Percentiles rank a stretch among this genome's conserved stretches.
Conservation (phyloP, 345 rosid genomes). For the Hypericum perforatum region DNA sequence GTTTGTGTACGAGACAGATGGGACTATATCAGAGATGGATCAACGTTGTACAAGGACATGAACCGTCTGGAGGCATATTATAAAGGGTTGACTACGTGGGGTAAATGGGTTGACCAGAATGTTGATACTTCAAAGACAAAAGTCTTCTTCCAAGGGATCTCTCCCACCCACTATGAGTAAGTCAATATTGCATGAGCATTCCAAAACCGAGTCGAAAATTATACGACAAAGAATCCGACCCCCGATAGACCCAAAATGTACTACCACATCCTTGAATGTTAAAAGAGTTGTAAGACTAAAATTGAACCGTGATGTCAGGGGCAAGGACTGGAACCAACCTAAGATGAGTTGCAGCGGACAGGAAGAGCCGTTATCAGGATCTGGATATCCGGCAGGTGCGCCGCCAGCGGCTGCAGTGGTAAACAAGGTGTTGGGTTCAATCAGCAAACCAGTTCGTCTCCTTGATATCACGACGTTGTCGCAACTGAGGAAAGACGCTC, state of each 20-base stretch:
- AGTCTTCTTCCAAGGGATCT: constrained; percentile 91
- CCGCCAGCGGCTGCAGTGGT: constrained; percentile 56
- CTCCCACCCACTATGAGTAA: constrained; percentile 87
- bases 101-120: constrained; percentile 66
- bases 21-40: constrained; percentile 67
- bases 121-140: constrained; percentile 50
- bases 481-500: constrained; percentile 85
- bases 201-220: too few relatives aligned
- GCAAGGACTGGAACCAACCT: constrained; percentile 71
- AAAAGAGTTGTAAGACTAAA: background rate
- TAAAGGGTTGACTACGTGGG: constrained; percentile 78
- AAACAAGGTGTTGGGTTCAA: constrained; percentile 41
- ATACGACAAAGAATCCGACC: too few relatives aligned
- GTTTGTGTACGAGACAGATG: constrained; percentile 35
- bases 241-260: too few relatives aligned
- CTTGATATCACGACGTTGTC: constrained; percentile 81
- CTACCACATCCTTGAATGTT: background rate
- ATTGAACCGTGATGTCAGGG: constrained; percentile 30
- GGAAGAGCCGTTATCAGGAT: constrained; percentile 52
- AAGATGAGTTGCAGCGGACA: constrained; percentile 52
- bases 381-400: constrained; percentile 60
- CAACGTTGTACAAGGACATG: constrained; percentile 43
- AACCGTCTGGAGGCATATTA: constrained; percentile 61
- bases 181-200: constrained; percentile 10
- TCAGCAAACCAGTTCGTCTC: constrained; percentile 55